A percentile compares a stretch with the other conserved stretches of the same genome.
phyloP scores from a whole-genome alignment of 2,329 filamentous ascomycete genomes.

The Ophiobolus disseminans region DNA sequence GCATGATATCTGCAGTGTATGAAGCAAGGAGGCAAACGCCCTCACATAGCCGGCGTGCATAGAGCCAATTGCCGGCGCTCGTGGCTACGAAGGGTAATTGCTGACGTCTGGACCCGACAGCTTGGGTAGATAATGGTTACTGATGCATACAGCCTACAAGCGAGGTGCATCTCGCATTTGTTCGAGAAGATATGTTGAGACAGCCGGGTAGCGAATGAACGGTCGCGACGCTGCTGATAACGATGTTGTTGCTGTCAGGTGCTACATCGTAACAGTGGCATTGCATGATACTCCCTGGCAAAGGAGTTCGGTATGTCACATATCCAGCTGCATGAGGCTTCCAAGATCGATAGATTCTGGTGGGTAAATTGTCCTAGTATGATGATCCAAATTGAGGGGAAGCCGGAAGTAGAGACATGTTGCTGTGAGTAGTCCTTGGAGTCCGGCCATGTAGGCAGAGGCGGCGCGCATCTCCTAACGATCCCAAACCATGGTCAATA shows the following conservation, averaged over 20 bases:
- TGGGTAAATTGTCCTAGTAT: too few species aligned
- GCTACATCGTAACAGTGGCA: too few species aligned
- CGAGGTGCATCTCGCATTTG: slow-evolving; percentile 7
- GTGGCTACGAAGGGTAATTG: slow-evolving; percentile 2
- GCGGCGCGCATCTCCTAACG: slow-evolving; percentile 5
- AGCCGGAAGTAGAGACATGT: neutral
- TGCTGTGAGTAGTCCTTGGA: neutral
- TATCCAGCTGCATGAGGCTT: too few species aligned
- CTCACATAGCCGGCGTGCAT: slow-evolving; percentile 8
- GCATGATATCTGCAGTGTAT: slow-evolving; percentile 2
- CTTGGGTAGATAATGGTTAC: slow-evolving; percentile 1
- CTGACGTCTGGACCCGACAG: neutral
- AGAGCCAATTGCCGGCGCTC: slow-evolving; percentile 2
- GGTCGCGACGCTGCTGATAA: too few species aligned
- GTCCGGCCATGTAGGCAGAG: neutral
- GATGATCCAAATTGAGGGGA: too few species aligned
- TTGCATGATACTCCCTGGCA: too few species aligned
- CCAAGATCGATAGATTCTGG: too few species aligned
- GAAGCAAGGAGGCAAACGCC: slow-evolving; percentile 5
- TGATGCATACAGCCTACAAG: slow-evolving; percentile 6
- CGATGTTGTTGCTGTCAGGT: too few species aligned
- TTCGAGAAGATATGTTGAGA: slow-evolving; percentile 8
- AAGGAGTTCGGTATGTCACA: too few species aligned
- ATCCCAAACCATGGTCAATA: slow-evolving; percentile 64
- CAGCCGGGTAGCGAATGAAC: neutral